These are phyloP conservation scores for Parietichytrium sp. DNA, from an alignment of 108 stramenopile species.

Conservation along the genomic window DNA sequence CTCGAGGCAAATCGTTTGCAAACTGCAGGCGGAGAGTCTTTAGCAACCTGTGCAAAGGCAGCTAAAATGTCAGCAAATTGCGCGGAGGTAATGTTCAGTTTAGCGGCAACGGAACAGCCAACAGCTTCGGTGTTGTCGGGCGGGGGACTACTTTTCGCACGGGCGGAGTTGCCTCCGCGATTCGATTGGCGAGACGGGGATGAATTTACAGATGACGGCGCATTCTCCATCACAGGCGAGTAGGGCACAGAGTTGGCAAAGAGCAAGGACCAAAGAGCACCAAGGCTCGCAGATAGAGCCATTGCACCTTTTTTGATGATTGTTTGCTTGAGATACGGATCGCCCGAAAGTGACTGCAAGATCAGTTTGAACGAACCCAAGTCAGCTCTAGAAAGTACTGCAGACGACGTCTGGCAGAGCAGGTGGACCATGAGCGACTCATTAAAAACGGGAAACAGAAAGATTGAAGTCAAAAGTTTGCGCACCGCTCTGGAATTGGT, in stretches of 20 bases:
- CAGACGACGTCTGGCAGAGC: neutral
- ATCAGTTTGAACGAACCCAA: slow-evolving; percentile 2
- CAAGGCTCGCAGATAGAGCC: neutral
- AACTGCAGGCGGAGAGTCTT: neutral
- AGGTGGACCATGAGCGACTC: neutral
- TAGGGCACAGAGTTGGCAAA: slow-evolving; percentile 19
- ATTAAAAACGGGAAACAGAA: neutral
- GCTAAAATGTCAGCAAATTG: no score
- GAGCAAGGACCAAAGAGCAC: slow-evolving; percentile 14
- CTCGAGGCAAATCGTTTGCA: neutral
- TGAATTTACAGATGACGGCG: no score
- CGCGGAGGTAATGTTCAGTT: no score
- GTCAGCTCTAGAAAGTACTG: neutral
- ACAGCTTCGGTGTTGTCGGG: no score
- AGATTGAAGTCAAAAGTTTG: slow-evolving; percentile 9
- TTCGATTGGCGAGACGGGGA: no score
- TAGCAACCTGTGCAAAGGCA: neutral
- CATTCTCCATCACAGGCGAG: no score
- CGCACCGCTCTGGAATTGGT: slow-evolving; percentile 17
- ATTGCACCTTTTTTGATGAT: neutral
- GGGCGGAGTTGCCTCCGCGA: no score
- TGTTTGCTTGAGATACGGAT: neutral
- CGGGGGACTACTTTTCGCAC: no score
- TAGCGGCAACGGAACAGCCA: no score
- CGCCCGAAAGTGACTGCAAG: neutral